Percentiles rank a stretch among this genome's conserved stretches.
Evolutionary conservation across 352 stramenopile species (phyloP).

Genomic region (Aphanomyces astaci): DNA sequence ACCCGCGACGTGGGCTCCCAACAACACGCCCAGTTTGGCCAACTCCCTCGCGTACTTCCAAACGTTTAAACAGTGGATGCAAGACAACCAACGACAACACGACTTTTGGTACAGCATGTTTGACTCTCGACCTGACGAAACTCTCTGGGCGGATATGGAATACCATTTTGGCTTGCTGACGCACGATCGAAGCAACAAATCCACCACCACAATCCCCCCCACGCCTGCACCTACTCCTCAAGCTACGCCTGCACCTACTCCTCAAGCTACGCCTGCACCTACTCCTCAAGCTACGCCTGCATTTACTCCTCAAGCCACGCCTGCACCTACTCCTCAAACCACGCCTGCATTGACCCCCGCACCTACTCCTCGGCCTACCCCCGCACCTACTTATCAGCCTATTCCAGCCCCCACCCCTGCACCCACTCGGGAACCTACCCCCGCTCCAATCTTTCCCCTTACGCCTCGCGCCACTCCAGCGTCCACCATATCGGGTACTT

Average conservation of each 20-base stretch:
- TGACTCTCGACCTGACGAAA: conserved; percentile 46
- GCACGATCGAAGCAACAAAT: too few relatives aligned
- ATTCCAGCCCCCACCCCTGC: neutral
- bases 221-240: neutral
- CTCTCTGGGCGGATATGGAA: conserved; percentile 43
- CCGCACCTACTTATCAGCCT: neutral
- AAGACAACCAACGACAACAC: conserved; percentile 34
- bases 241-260: neutral
- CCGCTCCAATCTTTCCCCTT: too few relatives aligned
- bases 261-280: neutral
- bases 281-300: neutral
- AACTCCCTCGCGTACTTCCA: conserved; percentile 29
- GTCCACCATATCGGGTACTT: neutral
- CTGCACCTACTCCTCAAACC: neutral
- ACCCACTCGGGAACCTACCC: too few relatives aligned
- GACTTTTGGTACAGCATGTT: conserved; percentile 82
- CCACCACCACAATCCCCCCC: neutral
- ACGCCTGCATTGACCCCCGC: neutral
- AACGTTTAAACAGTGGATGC: conserved; percentile 44
- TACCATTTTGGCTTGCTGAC: conserved; percentile 73
- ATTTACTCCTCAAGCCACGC: neutral
- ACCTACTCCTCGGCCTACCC: neutral
- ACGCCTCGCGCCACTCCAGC: neutral
- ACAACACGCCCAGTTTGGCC: conserved; percentile 35
- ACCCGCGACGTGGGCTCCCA: conserved; percentile 30